Base-by-base conservation (phyloP, 75 land plant genomes). In the Cupressus sempervirens region DNA sequence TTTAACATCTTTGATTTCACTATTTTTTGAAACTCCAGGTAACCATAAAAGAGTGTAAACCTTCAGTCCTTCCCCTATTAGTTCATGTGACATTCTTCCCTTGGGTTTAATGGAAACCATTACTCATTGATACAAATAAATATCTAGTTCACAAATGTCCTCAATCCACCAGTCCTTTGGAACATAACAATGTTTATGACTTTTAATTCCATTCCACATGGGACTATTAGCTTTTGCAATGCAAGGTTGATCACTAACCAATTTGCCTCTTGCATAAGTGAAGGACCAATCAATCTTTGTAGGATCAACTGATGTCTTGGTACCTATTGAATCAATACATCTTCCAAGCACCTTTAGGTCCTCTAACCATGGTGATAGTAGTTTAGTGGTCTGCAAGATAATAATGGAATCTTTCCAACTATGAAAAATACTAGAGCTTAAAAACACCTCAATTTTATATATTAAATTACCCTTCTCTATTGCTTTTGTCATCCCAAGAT, bases 161-260 rank as follows among this genome's bases (percentile, higher is more conserved):
- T 95, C 91, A 70, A 95, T 83, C 97, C 97, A 95, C 97, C 97
- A 95, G 29, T 80, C 87, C 79, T 90, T 90, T 38, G 96, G 96
- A 53, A 94, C 93, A 29, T 70, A n/a, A 6, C 85, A 88, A 46
- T 82, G 83, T 65, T 85, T 87, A 10, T 79, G 23, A 73, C 75
- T 88, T 36, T 82, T 86, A 20, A 46, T 50, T 36, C 86, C 88
- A 76, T 87, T 87, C 34, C 84, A 56, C 7, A 35, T 52, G 45
- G 84, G 81, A 83, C 90, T 88, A 34, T 72, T 84, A 14, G 89
- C 90, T 58, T 89, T 88, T 53, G 43, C 62, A 40, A 30, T n/a
- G n/a, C 68, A 48, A 45, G 82, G 79, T 46, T 85, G 81, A 58
- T 79, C 86, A 6, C 87, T 80, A 75, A 85, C 88, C 36, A 91